Percentiles rank a stretch among this genome's conserved stretches.
phyloP scores from a whole-genome alignment of 306 rosid genomes.

The Crataegus laevigata region DNA sequence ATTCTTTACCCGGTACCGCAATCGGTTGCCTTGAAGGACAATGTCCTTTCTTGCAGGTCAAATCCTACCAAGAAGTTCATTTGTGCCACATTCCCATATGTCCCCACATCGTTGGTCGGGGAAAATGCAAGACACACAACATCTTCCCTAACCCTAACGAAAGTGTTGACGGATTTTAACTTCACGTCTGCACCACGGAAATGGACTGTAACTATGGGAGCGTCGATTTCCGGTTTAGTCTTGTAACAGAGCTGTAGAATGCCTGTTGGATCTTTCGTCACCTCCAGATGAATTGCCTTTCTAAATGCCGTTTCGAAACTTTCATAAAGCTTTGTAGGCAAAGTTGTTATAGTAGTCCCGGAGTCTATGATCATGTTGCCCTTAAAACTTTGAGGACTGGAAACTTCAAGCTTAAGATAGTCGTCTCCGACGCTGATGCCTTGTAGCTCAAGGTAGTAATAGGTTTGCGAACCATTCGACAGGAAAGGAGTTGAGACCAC shows the following conservation, averaged over 20 bases:
- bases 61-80: conserved; percentile 39
- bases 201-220: conserved; percentile 26
- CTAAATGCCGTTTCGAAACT: conserved; percentile 13
- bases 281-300: neutral
- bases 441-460: conserved; percentile 7
- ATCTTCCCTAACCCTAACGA: conserved; percentile 3
- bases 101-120: neutral
- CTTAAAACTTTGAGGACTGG: neutral
- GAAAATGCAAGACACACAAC: conserved; percentile 39
- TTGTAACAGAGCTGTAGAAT: conserved; percentile 21
- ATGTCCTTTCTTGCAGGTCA: conserved; percentile 11
- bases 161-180: conserved; percentile 19
- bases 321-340: conserved; percentile 16
- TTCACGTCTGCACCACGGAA: conserved; percentile 31
- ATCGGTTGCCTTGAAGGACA: conserved; percentile 38
- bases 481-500: conserved; percentile 3
- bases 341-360: conserved; percentile 22
- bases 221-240: neutral
- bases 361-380: conserved; percentile 37
- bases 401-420: neutral
- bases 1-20: conserved; percentile 4
- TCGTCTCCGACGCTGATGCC: neutral
- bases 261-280: neutral
- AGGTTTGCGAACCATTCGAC: neutral
- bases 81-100: conserved; percentile 49